A percentile compares a stretch with the other conserved stretches of the same genome.
phyloP scores from a whole-genome alignment of 352 stramenopile genomes.

The Phytophthora agathidicida region DNA sequence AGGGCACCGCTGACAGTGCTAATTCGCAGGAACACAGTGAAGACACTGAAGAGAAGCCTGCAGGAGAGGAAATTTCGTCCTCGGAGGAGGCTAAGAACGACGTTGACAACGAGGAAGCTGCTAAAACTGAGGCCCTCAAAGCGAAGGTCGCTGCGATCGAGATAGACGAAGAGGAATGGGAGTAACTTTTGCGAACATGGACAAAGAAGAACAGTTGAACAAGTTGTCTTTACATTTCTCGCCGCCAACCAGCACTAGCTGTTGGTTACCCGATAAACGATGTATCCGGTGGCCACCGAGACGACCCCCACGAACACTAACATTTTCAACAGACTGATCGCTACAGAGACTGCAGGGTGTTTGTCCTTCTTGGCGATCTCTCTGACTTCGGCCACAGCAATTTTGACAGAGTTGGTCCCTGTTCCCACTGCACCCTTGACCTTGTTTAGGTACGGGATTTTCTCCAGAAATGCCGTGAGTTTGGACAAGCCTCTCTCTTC shows the following conservation, averaged over 20 bases:
- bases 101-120: conserved; percentile 3
- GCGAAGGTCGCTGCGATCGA: conserved; percentile 31
- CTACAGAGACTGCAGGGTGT: conserved; percentile 18
- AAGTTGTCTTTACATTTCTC: conserved; percentile 1
- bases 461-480: conserved; percentile 7
- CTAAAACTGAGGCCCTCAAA: conserved; percentile 16
- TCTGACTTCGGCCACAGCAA: neutral
- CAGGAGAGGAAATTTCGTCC: neutral
- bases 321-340: conserved; percentile 30
- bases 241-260: neutral
- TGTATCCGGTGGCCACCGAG: conserved; percentile 12
- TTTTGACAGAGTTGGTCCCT: neutral
- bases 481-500: conserved; percentile 16
- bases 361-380: conserved; percentile 15
- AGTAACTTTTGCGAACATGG: conserved; percentile 12
- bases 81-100: neutral
- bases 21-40: conserved; percentile 19
- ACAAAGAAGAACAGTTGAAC: neutral
- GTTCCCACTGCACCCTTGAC: conserved; percentile 7
- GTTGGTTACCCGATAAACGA: conserved; percentile 27
- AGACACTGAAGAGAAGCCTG: conserved; percentile 13
- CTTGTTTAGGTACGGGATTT: conserved; percentile 4
- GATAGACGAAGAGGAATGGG: conserved; percentile 40
- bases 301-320: conserved; percentile 10
- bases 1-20: conserved; percentile 13